A percentile compares a stretch with the other conserved stretches of the same genome.
phyloP scores from a whole-genome alignment of 495 filamentous ascomycete species.

The Talaromyces proteolyticus region DNA sequence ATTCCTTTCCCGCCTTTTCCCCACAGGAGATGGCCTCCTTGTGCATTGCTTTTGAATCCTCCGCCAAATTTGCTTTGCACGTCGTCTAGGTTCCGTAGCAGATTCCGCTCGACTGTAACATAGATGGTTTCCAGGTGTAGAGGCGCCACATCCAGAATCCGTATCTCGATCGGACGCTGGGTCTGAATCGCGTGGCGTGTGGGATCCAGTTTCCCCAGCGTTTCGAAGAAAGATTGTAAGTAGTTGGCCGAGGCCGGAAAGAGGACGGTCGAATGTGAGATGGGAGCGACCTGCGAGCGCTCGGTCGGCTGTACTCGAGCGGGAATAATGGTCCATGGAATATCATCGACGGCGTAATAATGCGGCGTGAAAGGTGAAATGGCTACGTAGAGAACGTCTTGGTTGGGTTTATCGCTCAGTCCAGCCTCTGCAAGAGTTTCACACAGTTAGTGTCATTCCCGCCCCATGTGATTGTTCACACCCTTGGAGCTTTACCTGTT shows the following conservation, averaged over 20 bases:
- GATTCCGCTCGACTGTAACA: conserved; percentile 76
- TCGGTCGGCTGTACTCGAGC: conserved; percentile 62
- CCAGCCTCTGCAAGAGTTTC: conserved; percentile 1
- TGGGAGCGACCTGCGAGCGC: conserved; percentile 65
- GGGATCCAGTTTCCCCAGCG: conserved; percentile 54
- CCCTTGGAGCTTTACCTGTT: conserved; percentile 23
- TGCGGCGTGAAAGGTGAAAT: conserved; percentile 75
- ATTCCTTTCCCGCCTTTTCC: conserved; percentile 27
- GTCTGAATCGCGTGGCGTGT: conserved; percentile 45
- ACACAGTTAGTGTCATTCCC: background rate
- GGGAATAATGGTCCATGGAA: conserved; percentile 80
- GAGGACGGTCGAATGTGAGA: conserved; percentile 71
- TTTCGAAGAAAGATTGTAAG: conserved; percentile 67
- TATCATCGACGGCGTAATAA: conserved; percentile 51
- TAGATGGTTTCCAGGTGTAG: conserved; percentile 76
- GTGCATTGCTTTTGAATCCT: conserved; percentile 38
- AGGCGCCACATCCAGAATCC: conserved; percentile 73
- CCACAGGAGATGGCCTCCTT: conserved; percentile 32
- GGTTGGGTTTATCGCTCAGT: conserved; percentile 13
- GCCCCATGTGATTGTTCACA: background rate
- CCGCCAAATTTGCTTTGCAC: conserved; percentile 58
- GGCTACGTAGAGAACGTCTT: conserved; percentile 55
- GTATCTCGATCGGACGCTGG: conserved; percentile 67
- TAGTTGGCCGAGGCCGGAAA: conserved; percentile 78
- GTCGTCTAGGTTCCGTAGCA: conserved; percentile 56